Evolutionary conservation across 768 basidiomycete genomes (phyloP), one percentile per base, ranked within the genome.

Genomic region (Phaeotremella skinneri): DNA sequence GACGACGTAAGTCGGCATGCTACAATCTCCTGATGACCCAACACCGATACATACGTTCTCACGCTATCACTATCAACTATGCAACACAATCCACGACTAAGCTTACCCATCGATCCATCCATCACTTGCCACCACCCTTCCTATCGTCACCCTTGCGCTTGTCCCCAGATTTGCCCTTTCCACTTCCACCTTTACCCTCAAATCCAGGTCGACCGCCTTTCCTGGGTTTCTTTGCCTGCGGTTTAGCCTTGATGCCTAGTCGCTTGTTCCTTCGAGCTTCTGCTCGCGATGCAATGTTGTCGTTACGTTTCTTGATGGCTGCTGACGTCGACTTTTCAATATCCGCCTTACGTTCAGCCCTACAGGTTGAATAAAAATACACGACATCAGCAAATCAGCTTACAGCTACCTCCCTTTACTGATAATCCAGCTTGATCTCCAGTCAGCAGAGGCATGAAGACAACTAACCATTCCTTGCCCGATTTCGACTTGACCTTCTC

Each of bases 321-420:
- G 89, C 88, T 1, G 87, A 88, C 83, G 90, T 88, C 2, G 86
- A 82, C 11, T 85, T 81, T 2, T 82, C 66, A 26, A 91, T 71
- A 34, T 89, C 85, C 56, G 88, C 86, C 75, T 94, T 94, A 60
- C 91, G 85, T 64, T 90, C 88, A 41, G 85, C 83, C 93, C 92
- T 96, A 69, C 25, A 26, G 11, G n/a, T 13, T 6, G 5, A 23
- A 49, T 25, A 49, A n/a, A 9, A 27, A 4, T 49, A 56, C 3
- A 13, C 41, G 43, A 26, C 31, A 51, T 6, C 13, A 32, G 27
- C 32, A 34, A 4, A 7, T 25, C 11, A 20, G 29, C 20, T 29
- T 17, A 20, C 13, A 30, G 51, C 13, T 9, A 49, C n/a, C 30
- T 2, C 39, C 14, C 25, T 30, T n/a, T n/a, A n/a, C n/a, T n/a